Evolutionary conservation across 192 early-diverging fungal species (phyloP), one percentile per base, ranked within the genome.

Genomic region (Backusella macrospora): DNA sequence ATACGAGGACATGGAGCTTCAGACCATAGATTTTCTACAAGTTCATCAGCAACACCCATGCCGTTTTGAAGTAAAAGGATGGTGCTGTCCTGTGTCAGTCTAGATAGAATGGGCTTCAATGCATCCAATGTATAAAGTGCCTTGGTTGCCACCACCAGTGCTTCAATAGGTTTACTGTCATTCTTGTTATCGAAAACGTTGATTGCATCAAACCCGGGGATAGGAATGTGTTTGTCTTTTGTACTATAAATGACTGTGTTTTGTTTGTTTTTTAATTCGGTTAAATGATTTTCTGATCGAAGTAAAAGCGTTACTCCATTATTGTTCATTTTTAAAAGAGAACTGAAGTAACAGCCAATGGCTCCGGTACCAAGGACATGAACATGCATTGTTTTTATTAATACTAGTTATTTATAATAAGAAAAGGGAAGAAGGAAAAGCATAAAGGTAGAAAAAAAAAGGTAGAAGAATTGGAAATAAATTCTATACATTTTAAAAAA

Each of bases 281-380:
- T 23, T 10, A 71, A 38, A 26, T 66, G 64, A 15, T 72, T 7
- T 67, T 44, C 47, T 4, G 76, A 72, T 12, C 89, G 84, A 15
- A 92, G 80, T 9, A 91, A 69, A 7, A 92, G 77, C 13, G 87
- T 90, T 39, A 90, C 82, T 37, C 84, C 81, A 12, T 83, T 78
- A 5, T 72, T 59, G 12, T 63, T 39, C n/a, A 80, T 74, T 52
- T 85, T 81, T 52, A 93, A 79, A 45, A 87, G 76, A 12, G 83
- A 79, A 7, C 88, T 87, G 49, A 91, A 75, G 47, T 91, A 79
- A 48, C 89, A 82, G 1, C 92, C 92, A 23, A 92, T 82, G 15
- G 90, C 91, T 8, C 91, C 90, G 15, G 86, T 86, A 29, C 92
- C 92, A 10, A 94, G 78, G 42, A 94, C 74, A 75, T 94, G 89